Evolutionary conservation across 495 filamentous ascomycete species (phyloP), one percentile per base, ranked within the genome.

Genomic region (Usnea hakonensis): DNA sequence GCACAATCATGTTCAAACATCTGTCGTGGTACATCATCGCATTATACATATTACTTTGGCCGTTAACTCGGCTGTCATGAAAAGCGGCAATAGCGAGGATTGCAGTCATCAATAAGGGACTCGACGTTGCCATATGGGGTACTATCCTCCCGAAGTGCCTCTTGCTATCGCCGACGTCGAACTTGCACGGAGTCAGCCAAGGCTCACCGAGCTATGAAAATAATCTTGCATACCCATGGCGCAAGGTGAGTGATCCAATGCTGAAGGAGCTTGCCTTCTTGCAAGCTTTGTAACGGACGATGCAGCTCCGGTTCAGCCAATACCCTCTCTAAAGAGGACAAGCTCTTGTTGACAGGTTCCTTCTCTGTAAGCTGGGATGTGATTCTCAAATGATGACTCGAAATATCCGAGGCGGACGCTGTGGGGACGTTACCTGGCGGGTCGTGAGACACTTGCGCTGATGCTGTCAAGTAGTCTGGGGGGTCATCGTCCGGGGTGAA

Each of bases 11-110:
- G 5, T 60, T 26, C 43, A 64, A 36, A 33, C 62, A 64, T 30
- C 17, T 50, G 32, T 64, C 57, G 36, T 64, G 62, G 32, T 60
- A 64, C 23, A 26, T 35, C 21, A 64, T 37, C 8, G 61, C 61
- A 21, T 37, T 26, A n/a, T 63, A 56, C 36, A 13, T 5, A 41
- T 61, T 46, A 61, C 7, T 46, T 26, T 43, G 7, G 28, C 46
- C 46, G 26, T 30, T 48, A 19, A 43, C 19, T 26, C 48, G 58
- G 28, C 48, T 61, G 5, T 43, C 26, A 46, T 64, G 56, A 26
- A 64, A 26, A 44, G 62, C 62, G 2, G 62, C 52, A 13, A 64
- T 52, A 26, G 55, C 62, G 26, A 64, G 57, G 23, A 64, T 60
- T 5, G 43, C 62, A 10, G 52, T 64, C 62, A 64, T 64, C 16